Conservation (phyloP, 768 basidiomycete genomes). For the Xanthoconium purpureum region DNA sequence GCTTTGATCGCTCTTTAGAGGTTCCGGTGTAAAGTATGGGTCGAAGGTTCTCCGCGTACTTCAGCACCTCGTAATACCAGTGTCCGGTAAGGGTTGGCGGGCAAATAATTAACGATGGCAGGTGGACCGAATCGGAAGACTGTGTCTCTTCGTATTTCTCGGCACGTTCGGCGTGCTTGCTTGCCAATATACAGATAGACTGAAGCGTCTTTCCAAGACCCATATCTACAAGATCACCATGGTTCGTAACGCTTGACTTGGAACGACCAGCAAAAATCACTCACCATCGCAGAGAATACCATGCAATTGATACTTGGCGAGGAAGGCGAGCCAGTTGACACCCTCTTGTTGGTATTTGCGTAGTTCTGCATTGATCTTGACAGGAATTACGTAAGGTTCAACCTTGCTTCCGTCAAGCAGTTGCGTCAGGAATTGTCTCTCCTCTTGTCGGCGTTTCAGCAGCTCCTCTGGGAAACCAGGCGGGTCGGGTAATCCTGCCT, state of each 20-base stretch:
- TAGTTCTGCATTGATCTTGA: conserved; percentile 87
- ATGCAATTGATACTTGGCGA: conserved; percentile 96
- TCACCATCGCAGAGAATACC: conserved; percentile 96
- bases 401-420: conserved; percentile 94
- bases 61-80: conserved; percentile 97
- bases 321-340: conserved; percentile 97
- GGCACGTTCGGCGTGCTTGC: conserved; percentile 87
- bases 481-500: conserved; percentile 98
- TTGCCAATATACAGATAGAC: conserved; percentile 93
- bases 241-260: not conserved
- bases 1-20: conserved; percentile 70
- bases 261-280: conserved; percentile 16
- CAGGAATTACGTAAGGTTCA: conserved; percentile 82
- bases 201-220: conserved; percentile 97
- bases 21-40: conserved; percentile 90
- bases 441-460: conserved; percentile 77
- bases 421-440: conserved; percentile 90
- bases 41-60: conserved; percentile 81
- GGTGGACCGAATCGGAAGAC: conserved; percentile 74
- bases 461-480: conserved; percentile 87
- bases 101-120: conserved; percentile 93
- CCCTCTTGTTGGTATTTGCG: conserved; percentile 98
- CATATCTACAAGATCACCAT: conserved; percentile 66
- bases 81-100: conserved; percentile 98
- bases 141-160: conserved; percentile 61